phyloP scores from a whole-genome alignment of 768 basidiomycete genomes.

The Daedalea quercina region DNA sequence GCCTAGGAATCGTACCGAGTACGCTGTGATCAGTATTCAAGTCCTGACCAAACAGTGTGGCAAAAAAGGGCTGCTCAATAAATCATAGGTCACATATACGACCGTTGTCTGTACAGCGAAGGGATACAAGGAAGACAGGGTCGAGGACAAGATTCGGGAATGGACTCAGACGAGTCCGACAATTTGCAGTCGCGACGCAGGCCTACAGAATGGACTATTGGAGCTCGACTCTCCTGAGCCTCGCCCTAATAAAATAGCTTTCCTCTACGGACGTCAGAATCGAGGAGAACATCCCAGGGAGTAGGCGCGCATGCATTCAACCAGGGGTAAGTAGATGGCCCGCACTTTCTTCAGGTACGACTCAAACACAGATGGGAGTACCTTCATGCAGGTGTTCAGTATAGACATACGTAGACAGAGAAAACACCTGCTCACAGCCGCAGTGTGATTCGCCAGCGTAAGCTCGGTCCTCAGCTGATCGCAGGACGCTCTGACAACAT shows the following conservation, averaged over 20 bases:
- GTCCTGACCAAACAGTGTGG: no score
- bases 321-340: slow-evolving; percentile 17
- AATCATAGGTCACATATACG: no score
- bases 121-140: no score
- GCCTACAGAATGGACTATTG: neutral
- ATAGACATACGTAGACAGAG: slow-evolving; percentile 19
- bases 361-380: slow-evolving; percentile 13
- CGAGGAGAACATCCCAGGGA: slow-evolving; percentile 16
- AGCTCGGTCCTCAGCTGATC: slow-evolving; percentile 14
- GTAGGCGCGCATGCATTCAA: slow-evolving; percentile 22
- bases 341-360: slow-evolving; percentile 15
- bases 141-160: no score
- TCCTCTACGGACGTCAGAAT: neutral
- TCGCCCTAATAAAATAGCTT: neutral
- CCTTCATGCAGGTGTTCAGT: slow-evolving; percentile 13
- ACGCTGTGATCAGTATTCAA: no score
- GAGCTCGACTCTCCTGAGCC: neutral
- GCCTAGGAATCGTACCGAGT: no score
- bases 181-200: no score
- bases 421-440: slow-evolving; percentile 21
- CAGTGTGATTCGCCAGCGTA: slow-evolving; percentile 14
- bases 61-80: no score
- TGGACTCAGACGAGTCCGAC: no score
- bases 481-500: slow-evolving; percentile 18
- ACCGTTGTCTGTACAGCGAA: no score